These are phyloP conservation scores for Tylopilus plumbeoviolaceoides DNA, from an alignment of 768 basidiomycete genomes.

Conservation along the genomic window DNA sequence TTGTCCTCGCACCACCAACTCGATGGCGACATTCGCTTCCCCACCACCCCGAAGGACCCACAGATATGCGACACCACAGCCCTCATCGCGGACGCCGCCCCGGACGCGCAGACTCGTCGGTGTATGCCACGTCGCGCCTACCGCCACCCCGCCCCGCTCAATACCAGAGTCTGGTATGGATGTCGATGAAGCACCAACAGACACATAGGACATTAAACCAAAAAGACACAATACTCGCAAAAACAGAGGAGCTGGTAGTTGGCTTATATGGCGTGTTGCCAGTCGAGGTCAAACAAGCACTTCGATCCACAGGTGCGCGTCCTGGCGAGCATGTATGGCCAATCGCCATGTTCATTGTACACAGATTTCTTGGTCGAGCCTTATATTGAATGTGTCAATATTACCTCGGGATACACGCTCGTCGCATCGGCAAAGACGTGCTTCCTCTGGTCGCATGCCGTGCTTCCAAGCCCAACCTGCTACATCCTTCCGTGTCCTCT, in stretches of 20 bases:
- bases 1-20: constrained; percentile 6
- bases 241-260: constrained; percentile 66
- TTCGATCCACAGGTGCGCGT: constrained; percentile 57
- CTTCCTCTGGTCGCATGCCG: too few species aligned
- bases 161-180: constrained; percentile 59
- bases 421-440: too few species aligned
- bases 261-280: constrained; percentile 68
- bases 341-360: neutral
- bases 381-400: too few species aligned
- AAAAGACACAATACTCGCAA: constrained; percentile 52
- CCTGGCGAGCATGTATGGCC: neutral
- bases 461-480: too few species aligned
- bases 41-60: constrained; percentile 55
- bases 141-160: constrained; percentile 26
- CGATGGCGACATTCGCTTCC: constrained; percentile 51
- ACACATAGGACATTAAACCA: constrained; percentile 33
- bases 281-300: constrained; percentile 67
- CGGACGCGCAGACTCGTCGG: constrained; percentile 26
- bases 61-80: constrained; percentile 27
- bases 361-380: too few species aligned
- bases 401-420: too few species aligned
- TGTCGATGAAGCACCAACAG: constrained; percentile 50
- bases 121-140: constrained; percentile 17
- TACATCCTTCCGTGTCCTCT: too few species aligned
- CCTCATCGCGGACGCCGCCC: constrained; percentile 23